Conservation (phyloP, 2,329 filamentous ascomycete genomes). For the Pseudogymnoascus destructans region DNA sequence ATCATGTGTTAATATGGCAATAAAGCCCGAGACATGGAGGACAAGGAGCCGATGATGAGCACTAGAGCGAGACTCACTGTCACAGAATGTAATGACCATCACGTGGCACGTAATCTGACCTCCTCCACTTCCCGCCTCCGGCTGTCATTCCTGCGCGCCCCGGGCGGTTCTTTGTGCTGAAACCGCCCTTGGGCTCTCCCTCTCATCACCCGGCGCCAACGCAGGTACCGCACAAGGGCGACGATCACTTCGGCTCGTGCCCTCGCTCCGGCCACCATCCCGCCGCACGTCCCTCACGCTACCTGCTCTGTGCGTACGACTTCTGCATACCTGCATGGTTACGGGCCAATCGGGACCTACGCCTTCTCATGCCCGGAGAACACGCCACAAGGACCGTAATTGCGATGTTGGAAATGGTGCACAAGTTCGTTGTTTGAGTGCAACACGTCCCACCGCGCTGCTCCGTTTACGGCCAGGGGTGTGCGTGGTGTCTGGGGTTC, state of each 20-base stretch:
- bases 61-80: neutral
- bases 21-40: neutral
- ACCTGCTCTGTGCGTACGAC: neutral
- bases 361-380: neutral
- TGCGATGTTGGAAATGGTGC: slow-evolving; percentile 5
- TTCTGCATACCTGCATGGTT: neutral
- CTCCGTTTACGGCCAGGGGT: neutral
- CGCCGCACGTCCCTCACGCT: slow-evolving; percentile 4
- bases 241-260: neutral
- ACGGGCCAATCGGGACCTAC: neutral
- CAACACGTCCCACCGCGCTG: neutral
- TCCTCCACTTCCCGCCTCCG: neutral
- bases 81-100: slow-evolving; percentile 4
- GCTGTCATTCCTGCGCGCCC: slow-evolving; percentile 3
- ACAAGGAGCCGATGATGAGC: neutral
- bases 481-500: neutral
- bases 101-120: neutral
- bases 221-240: neutral
- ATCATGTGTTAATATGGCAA: neutral
- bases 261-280: neutral
- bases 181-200: neutral
- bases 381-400: neutral
- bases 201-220: slow-evolving; percentile 1
- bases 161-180: slow-evolving; percentile 5
- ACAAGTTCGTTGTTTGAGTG: neutral